Evolutionary conservation across 2,329 filamentous ascomycete genomes (phyloP).

Genomic region (Fusarium burgessii): DNA sequence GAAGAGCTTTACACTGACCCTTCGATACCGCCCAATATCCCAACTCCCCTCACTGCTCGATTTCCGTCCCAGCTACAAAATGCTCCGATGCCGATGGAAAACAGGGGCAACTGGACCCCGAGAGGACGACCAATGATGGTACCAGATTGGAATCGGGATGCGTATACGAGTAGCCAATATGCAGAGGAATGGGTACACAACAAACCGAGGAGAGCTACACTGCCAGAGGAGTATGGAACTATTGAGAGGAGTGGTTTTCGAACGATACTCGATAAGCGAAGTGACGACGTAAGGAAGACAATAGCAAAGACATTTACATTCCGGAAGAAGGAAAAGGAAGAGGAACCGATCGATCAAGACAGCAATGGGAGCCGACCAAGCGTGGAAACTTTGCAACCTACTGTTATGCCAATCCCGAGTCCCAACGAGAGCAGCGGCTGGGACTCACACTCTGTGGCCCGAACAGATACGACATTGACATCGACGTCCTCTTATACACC

Average conservation of each 20-base stretch:
- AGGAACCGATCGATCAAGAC: constrained; percentile 20
- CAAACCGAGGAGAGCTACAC: constrained; percentile 56
- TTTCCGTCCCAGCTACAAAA: constrained; percentile 51
- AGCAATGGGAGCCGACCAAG: constrained; percentile 40
- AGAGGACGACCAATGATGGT: constrained; percentile 24
- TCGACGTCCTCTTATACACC: constrained; percentile 26
- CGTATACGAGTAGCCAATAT: constrained; percentile 47
- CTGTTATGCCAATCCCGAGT: constrained; percentile 9
- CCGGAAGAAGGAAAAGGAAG: constrained; percentile 60
- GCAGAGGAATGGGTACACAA: constrained; percentile 59
- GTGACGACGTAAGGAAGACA: constrained; percentile 65
- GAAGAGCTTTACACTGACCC: constrained; percentile 57
- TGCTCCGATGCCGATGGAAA: constrained; percentile 5
- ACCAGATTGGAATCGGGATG: constrained; percentile 37
- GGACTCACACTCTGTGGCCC: constrained; percentile 18
- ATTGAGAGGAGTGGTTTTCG: constrained; percentile 68
- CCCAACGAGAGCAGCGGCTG: constrained; percentile 27
- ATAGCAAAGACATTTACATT: constrained; percentile 67
- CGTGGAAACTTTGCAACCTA: constrained; percentile 38
- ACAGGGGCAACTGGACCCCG: constrained; percentile 11
- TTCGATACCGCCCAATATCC: constrained; percentile 50
- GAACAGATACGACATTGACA: constrained; percentile 22
- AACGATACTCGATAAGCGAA: constrained; percentile 65
- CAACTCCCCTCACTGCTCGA: constrained; percentile 57
- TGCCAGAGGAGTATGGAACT: constrained; percentile 62